Evolutionary conservation across 805 yeast genomes (phyloP).

Genomic region (Candida golubevii): DNA sequence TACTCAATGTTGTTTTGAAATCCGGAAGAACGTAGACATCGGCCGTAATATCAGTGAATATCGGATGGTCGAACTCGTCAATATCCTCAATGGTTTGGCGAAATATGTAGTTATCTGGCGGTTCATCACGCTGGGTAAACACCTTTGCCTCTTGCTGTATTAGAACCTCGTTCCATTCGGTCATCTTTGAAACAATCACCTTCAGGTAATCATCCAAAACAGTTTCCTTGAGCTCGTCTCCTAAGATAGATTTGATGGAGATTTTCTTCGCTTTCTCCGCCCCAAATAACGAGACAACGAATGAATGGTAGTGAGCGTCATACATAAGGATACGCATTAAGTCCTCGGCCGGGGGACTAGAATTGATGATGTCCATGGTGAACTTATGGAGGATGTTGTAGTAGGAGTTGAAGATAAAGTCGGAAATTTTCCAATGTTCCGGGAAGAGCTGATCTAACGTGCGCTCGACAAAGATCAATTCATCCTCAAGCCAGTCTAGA

Average conservation of each 20-base stretch:
- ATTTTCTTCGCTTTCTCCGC: slow-evolving; percentile 39
- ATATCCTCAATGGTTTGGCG: slow-evolving; percentile 37
- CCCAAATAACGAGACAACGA: slow-evolving; percentile 25
- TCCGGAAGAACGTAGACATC: slow-evolving; percentile 64
- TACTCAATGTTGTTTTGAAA: slow-evolving; percentile 70
- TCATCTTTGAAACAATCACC: slow-evolving; percentile 67
- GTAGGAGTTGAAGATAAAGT: slow-evolving; percentile 58
- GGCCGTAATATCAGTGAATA: slow-evolving; percentile 35
- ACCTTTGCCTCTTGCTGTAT: slow-evolving; percentile 60
- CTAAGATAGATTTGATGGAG: slow-evolving; percentile 49
- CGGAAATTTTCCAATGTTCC: slow-evolving; percentile 65
- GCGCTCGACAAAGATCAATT: slow-evolving; percentile 60
- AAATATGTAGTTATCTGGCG: slow-evolving; percentile 73
- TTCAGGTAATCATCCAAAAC: slow-evolving; percentile 75
- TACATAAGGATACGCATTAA: slow-evolving; percentile 71
- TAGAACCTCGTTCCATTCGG: slow-evolving; percentile 78
- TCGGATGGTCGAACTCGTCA: slow-evolving; percentile 31
- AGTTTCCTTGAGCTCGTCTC: slow-evolving; percentile 67
- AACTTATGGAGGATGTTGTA: slow-evolving; percentile 61
- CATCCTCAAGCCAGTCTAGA: slow-evolving; percentile 81
- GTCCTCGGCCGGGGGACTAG: slow-evolving; percentile 76
- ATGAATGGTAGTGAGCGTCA: slow-evolving; percentile 58
- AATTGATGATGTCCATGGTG: slow-evolving; percentile 56
- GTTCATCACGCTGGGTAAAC: slow-evolving; percentile 59
- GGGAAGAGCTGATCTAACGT: slow-evolving; percentile 64